Evolutionary conservation across 2,329 filamentous ascomycete species (phyloP).

Genomic region (Nothopassalora personata): DNA sequence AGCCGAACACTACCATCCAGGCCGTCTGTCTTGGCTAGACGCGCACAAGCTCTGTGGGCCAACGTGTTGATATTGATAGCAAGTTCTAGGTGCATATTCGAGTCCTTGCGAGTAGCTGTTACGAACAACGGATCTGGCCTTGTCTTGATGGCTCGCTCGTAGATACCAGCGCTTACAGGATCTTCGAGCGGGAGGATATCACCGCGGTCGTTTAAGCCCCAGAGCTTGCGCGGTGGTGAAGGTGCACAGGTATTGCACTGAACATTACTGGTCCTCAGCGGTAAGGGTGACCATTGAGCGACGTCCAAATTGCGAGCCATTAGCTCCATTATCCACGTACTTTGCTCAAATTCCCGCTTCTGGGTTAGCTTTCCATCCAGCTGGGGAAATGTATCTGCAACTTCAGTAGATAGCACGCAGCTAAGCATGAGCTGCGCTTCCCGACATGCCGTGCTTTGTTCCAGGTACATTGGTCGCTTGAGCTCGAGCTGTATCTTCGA

Average conservation of each 20-base stretch:
- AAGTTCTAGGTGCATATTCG: not conserved
- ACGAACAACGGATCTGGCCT: slow-evolving; percentile 17
- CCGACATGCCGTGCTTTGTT: no score
- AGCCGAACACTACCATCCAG: not conserved
- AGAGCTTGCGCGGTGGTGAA: slow-evolving; percentile 33
- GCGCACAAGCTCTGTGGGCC: slow-evolving; percentile 1
- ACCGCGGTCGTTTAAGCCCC: slow-evolving; percentile 30
- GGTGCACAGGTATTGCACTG: slow-evolving; percentile 35
- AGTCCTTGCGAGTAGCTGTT: no score
- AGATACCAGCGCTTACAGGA: slow-evolving; percentile 44
- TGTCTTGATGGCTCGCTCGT: slow-evolving; percentile 49
- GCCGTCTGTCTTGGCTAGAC: not conserved
- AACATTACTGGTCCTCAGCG: no score
- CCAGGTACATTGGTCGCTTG: no score
- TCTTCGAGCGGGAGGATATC: slow-evolving; percentile 48
- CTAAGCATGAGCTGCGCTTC: no score
- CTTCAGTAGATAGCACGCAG: no score
- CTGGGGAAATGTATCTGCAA: no score
- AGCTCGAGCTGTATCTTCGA: no score
- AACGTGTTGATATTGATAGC: not conserved
- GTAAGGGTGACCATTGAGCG: not conserved
- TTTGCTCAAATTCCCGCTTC: slow-evolving; percentile 24
- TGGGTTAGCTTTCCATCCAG: not conserved
- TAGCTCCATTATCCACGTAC: slow-evolving; percentile 21
- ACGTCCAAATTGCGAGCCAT: not conserved